Evolutionary conservation across 1,284 basidiomycete species (phyloP), one percentile per base, ranked within the genome.

Genomic region (Sphaerobolus stellatus): DNA sequence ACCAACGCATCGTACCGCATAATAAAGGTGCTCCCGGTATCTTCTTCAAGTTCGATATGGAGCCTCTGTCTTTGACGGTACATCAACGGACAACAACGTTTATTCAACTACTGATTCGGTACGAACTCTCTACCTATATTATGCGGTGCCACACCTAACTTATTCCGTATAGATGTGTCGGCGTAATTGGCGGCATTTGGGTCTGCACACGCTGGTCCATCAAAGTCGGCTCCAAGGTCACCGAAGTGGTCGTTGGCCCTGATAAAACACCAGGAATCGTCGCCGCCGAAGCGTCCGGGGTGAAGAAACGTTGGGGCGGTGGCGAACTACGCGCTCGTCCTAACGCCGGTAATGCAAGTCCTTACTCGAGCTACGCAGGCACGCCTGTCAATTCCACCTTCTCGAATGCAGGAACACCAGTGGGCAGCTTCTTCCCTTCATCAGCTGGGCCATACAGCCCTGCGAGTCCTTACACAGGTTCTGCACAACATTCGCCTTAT

Each of bases 31-130:
- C 92, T 0, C 96, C 96, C 0, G 93, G 93, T 16, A 94, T 96
- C 65, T 96, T 94, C 77, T 94, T 96, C 86, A 95, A 96, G 69
- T 98, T 94, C 68, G 96, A 99, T 59, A 75, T 98, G 27, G 96
- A 99, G 67, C 93, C 94, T 1, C 81, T 99, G 70, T 79, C 82
- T 9, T 79, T 99, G 61, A 89, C 83, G 0, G 84, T 98, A 48
- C 82, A 88, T 59, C 92, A 98, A 70, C 83, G 94, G 7, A 96
- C 94, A 2, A 94, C 89, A 0, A 76, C 83, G 0, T 72, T 98
- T 44, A 67, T 88, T 2, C 87, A 94, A 60, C 83, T 98, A 60
- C 67, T 98, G 58, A 90, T 98, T 54, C 80, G 94, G 66, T 81
- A 78, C 7, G 77, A 70, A 0, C 18, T 64, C 2, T 63, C 60